phyloP scores from a whole-genome alignment of 164 flowering plant species.

The Vitis rupestris region DNA sequence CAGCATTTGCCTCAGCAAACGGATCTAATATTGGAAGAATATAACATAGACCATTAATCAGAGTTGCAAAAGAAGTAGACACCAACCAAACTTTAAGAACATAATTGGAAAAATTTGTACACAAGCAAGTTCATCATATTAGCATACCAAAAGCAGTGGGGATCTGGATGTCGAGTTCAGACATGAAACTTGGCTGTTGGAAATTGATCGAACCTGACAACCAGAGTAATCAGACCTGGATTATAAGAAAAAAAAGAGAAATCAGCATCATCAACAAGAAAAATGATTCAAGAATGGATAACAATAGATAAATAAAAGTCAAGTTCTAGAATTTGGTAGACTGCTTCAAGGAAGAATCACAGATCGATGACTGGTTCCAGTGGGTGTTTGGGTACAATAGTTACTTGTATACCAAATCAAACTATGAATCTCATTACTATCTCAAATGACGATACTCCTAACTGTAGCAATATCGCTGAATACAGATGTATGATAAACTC shows the following conservation, averaged over 20 bases:
- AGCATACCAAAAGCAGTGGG: slow-evolving; percentile 53
- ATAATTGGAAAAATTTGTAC: neutral
- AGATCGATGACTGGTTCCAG: too few species aligned
- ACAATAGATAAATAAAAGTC: neutral
- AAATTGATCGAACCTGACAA: slow-evolving; percentile 8
- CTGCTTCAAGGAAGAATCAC: too few species aligned
- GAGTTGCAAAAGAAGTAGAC: neutral
- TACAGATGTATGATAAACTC: too few species aligned
- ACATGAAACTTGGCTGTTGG: slow-evolving; percentile 52
- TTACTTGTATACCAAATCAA: too few species aligned
- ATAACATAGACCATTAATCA: neutral
- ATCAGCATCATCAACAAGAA: neutral
- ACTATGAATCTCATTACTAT: too few species aligned
- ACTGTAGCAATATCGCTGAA: too few species aligned
- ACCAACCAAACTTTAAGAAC: neutral
- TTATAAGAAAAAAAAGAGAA: neutral
- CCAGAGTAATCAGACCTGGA: slow-evolving; percentile 31
- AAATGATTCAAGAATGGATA: neutral
- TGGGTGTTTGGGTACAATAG: too few species aligned
- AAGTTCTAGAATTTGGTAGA: too few species aligned
- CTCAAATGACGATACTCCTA: too few species aligned
- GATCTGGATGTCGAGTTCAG: slow-evolving; percentile 61
- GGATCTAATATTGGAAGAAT: slow-evolving; percentile 42
- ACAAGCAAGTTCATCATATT: neutral
- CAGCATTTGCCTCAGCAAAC: slow-evolving; percentile 83